Percentiles rank a stretch among this genome's conserved stretches.
phyloP scores from a whole-genome alignment of 345 rosid genomes.

The Populus euphratica region DNA sequence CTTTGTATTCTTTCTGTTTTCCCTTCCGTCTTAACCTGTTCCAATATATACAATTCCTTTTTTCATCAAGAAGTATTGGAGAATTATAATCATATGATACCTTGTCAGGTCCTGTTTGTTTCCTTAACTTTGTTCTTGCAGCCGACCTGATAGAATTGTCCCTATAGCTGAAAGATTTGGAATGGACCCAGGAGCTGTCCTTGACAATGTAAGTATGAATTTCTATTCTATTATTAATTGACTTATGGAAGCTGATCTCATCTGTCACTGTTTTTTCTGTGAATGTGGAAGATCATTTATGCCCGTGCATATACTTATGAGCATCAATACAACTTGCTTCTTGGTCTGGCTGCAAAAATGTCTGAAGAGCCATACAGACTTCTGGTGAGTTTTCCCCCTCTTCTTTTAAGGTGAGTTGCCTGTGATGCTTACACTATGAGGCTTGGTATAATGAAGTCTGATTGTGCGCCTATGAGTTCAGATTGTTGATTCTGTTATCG shows the following conservation, averaged over 20 bases:
- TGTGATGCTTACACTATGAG: background rate
- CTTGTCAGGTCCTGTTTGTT: constrained; percentile 8
- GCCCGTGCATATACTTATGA: constrained; percentile 90
- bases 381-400: constrained; percentile 41
- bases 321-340: constrained; percentile 84
- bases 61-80: background rate
- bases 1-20: constrained; percentile 60
- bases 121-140: constrained; percentile 38
- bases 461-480: constrained; percentile 26
- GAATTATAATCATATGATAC: background rate
- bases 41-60: background rate
- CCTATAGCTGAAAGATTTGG: constrained; percentile 97
- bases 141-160: constrained; percentile 84
- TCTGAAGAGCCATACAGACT: constrained; percentile 83
- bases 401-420: background rate
- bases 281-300: constrained; percentile 64
- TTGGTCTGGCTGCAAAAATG: constrained; percentile 94
- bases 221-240: background rate
- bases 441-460: constrained; percentile 4
- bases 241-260: background rate
- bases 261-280: constrained; percentile 18
- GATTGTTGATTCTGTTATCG: constrained; percentile 82
- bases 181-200: constrained; percentile 95
- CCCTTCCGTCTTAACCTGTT: background rate
- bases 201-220: constrained; percentile 62